Conservation (phyloP, 805 yeast species). For the Metschnikowia continentalis region DNA sequence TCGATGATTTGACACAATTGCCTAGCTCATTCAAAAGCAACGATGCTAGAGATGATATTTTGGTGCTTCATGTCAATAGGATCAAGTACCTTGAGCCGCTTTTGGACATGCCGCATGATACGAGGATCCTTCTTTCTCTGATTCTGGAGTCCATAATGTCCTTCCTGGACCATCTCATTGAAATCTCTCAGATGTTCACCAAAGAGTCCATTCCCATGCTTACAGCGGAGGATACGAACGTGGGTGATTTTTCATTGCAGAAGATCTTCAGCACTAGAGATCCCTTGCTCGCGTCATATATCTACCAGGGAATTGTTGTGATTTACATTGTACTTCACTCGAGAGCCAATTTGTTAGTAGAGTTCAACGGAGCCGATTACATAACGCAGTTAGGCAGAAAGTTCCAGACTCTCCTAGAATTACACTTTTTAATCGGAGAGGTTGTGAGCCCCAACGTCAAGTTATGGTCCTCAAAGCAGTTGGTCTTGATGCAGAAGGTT, state of each 20-base stretch:
- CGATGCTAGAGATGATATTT: slow-evolving; percentile 43
- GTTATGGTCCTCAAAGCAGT: slow-evolving; percentile 35
- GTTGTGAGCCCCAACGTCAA: slow-evolving; percentile 16
- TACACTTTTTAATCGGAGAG: slow-evolving; percentile 23
- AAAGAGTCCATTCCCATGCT: slow-evolving; percentile 10
- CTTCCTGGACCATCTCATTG: slow-evolving; percentile 22
- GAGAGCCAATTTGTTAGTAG: slow-evolving; percentile 33
- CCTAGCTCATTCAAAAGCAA: slow-evolving; percentile 24
- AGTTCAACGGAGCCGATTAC: slow-evolving; percentile 18
- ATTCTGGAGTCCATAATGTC: slow-evolving; percentile 29
- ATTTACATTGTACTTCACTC: slow-evolving; percentile 46
- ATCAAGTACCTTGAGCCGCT: slow-evolving; percentile 53
- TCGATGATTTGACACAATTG: slow-evolving; percentile 19
- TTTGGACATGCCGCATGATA: slow-evolving; percentile 35
- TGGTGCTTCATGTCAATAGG: slow-evolving; percentile 45
- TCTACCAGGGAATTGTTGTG: slow-evolving; percentile 51
- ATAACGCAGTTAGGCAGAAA: slow-evolving; percentile 22
- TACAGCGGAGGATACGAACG: slow-evolving; percentile 6
- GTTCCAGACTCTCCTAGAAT: slow-evolving; percentile 20
- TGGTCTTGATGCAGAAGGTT: slow-evolving; percentile 29
- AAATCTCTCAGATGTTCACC: slow-evolving; percentile 13
- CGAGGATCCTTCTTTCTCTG: slow-evolving; percentile 30
- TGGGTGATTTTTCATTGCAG: slow-evolving; percentile 20
- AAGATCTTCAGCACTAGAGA: slow-evolving; percentile 36
- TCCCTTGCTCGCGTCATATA: slow-evolving; percentile 47